phyloP scores from a whole-genome alignment of 495 filamentous ascomycete species.

The Lasiosphaeria hispida region DNA sequence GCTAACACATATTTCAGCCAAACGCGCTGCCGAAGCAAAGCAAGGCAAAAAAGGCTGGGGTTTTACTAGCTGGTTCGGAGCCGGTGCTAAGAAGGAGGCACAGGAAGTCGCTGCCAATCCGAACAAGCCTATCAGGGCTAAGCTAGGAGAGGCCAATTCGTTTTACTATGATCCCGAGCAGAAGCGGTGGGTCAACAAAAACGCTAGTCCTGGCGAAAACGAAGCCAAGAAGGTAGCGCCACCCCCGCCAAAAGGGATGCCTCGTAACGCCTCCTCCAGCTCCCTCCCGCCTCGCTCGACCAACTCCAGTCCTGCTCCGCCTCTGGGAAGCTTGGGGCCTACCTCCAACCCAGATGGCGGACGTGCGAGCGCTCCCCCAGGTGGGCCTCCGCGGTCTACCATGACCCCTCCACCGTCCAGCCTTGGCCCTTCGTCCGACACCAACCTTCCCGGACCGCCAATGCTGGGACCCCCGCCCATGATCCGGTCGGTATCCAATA shows the following conservation, averaged over 20 bases:
- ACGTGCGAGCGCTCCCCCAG: conserved; percentile 34
- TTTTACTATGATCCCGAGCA: conserved; percentile 94
- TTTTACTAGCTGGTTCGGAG: conserved; percentile 78
- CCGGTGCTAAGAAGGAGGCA: conserved; percentile 59
- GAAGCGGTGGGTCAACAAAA: conserved; percentile 98
- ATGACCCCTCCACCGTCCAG: conserved; percentile 25
- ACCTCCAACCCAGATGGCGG: conserved; percentile 25
- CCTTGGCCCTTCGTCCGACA: conserved; percentile 25
- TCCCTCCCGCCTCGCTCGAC: conserved; percentile 34
- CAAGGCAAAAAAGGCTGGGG: conserved; percentile 74
- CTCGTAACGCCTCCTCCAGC: conserved; percentile 33
- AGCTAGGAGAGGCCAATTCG: conserved; percentile 88
- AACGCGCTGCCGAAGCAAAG: conserved; percentile 40
- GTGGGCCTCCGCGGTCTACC: conserved; percentile 30
- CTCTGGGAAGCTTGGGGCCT: conserved; percentile 18
- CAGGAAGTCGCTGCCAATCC: conserved; percentile 29
- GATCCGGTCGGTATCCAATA: conserved; percentile 42
- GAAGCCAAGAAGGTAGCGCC: conserved; percentile 46
- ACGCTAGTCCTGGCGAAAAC: conserved; percentile 58
- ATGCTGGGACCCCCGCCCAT: conserved; percentile 43
- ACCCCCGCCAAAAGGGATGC: conserved; percentile 45
- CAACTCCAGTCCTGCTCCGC: conserved; percentile 35
- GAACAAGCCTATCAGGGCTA: conserved; percentile 81
- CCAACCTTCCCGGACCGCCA: conserved; percentile 18
- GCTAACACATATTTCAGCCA: conserved; percentile 32